Evolutionary conservation across 2,329 filamentous ascomycete species (phyloP), one percentile per base, ranked within the genome.

Genomic region (Penicillium sp.): DNA sequence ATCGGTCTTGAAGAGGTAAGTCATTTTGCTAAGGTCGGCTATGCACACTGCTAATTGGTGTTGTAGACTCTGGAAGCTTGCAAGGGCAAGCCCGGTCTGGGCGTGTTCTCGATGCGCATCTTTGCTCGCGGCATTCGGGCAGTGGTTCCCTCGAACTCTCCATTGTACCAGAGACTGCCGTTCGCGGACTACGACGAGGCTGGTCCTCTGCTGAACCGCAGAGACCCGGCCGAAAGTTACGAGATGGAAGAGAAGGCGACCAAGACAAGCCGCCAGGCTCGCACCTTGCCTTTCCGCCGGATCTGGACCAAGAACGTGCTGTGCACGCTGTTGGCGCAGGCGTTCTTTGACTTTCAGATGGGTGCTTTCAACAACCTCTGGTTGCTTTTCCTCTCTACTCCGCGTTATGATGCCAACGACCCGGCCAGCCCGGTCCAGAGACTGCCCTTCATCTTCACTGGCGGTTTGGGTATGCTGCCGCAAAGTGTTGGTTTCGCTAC

Each of bases 351-450:
- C 63, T 84, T 88, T 61, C 84, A 88, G 67, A 77, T 88, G 67
- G 70, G 69, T 53, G 84, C 84, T 26, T 89, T 88, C 72, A 84
- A 87, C 63, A 82, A 83, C 17, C 77, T 89, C 21, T 88, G 84
- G 83, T 82, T 85, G 43, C 77, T 88, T 41, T 89, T 89, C 69
- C 77, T 89, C 39, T 88, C 85, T 1, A 87, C 85, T 0, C 82
- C 84, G 0, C 82, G 84, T 6, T 81, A 69, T 48, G 66, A 70
- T 37, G 34, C 61, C 13, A 61, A 64, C 38, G 66, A 70, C 69
- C 68, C 72, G 9, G 58, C 63, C 12, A 62, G 63, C 19, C 63
- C 73, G 54, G 69, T 76, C 47, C 70, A 59, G 53, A 67, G 44
- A 51, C 70, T 80, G 1, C 81, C 82, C 0, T 72, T 73, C 52